phyloP scores from a whole-genome alignment of 768 basidiomycete genomes.

The Amanita pallidorosea region DNA sequence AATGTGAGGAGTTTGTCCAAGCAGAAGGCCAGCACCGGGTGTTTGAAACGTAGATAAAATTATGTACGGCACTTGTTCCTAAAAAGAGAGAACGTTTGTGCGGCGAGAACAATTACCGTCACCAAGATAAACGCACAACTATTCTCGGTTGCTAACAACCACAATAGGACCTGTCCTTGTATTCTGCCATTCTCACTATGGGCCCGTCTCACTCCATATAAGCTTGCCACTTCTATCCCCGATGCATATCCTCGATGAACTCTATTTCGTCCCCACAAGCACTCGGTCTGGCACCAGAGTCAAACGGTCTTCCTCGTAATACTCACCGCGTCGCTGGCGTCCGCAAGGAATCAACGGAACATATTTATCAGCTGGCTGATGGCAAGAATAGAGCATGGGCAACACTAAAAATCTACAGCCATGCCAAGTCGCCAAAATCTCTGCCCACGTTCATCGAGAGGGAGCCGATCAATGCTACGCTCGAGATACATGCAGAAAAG shows the following conservation, averaged over 20 bases:
- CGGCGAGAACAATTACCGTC: neutral
- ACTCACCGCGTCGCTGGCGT: conserved; percentile 26
- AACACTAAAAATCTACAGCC: conserved; percentile 36
- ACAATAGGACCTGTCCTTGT: conserved; percentile 23
- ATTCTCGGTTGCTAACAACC: conserved; percentile 5
- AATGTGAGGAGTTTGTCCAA: conserved; percentile 50
- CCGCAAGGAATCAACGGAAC: conserved; percentile 37
- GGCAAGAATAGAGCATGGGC: conserved; percentile 33
- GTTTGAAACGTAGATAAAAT: conserved; percentile 8
- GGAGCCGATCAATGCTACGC: conserved; percentile 36
- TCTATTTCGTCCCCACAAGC: conserved; percentile 32
- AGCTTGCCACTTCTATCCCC: neutral
- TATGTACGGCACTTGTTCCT: neutral
- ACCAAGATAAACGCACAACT: neutral
- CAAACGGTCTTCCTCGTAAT: conserved; percentile 37
- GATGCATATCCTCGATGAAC: conserved; percentile 6
- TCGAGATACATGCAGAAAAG: conserved; percentile 37
- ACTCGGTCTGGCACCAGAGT: conserved; percentile 38
- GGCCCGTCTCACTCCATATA: neutral
- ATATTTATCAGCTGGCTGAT: conserved; percentile 30
- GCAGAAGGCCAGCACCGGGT: conserved; percentile 32
- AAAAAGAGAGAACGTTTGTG: neutral
- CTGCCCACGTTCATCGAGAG: conserved; percentile 45
- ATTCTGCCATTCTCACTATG: conserved; percentile 9
- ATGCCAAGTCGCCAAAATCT: conserved; percentile 40